Evolutionary conservation across 2,329 filamentous ascomycete genomes (phyloP), one percentile per base, ranked within the genome.

Genomic region (Ophiocordyceps camponoti-leonardi): DNA sequence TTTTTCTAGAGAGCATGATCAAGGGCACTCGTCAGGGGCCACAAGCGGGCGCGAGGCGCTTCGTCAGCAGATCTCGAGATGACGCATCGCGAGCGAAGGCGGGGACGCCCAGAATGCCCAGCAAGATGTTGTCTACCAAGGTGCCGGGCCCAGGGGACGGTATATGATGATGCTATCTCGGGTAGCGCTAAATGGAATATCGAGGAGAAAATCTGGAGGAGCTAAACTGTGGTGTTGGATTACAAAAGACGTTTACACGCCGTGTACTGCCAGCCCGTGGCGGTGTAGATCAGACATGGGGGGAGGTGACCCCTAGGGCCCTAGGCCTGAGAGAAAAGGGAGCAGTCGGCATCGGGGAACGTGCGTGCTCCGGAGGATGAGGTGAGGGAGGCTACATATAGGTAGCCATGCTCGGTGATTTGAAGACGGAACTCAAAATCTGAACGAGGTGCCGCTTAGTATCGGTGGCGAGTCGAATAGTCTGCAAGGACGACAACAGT

Each of bases 1-100:
- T 76, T 57, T 72, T 72, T 48, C 60, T 75, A 22, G 77, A 80
- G 52, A 76, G 68, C 46, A 77, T 79, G 67, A 72, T 81, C 50
- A 74, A 71, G 49, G 73, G 76, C 0, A 61, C 75, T 6, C 67
- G 72, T 30, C 71, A 78, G 47, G 68, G 71, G 40, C 75, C 76
- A 14, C 65, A 75, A 35, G 72, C 64, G n/a, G 56, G 52, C 19
- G 48, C 58, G 39, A 53, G 58, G 20, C 59, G 60, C 6, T 51
- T 58, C 10, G 49, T 55, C 13, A 58, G 58, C 45, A 53, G 54
- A 47, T 62, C 61, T 1, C 53, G 60, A 20, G 62, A 64, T 37
- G 59, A 63, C 26, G 53, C 57, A 22, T 53, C 50, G 8, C 52
- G 58, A 13, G 57, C 62, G 23, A 61, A 54, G 41, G 52, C 64